Percentiles rank a stretch among this genome's conserved stretches.
These are phyloP conservation scores for Gymnopilus dilepis DNA, from an alignment of 768 basidiomycete genomes.

Conservation along the genomic window DNA sequence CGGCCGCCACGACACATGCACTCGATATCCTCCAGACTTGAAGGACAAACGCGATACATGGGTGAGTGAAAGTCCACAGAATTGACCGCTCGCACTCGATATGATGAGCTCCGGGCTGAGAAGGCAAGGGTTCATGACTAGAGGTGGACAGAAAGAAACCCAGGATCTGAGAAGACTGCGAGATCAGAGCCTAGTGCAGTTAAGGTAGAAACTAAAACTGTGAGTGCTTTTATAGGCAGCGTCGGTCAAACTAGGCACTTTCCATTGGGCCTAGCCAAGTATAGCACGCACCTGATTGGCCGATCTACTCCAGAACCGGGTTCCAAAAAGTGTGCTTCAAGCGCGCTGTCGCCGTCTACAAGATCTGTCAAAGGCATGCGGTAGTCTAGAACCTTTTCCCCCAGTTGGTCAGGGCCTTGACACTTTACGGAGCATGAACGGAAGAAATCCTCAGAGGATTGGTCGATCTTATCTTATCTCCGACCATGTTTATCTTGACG, in stretches of 20 bases:
- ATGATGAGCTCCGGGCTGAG: no score
- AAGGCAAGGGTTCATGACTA: no score
- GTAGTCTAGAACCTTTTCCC: not conserved
- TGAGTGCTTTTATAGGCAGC: not conserved
- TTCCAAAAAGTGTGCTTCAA: not conserved
- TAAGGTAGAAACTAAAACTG: not conserved
- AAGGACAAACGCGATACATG: conserved; percentile 24
- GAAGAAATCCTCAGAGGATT: not conserved
- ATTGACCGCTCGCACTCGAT: conserved; percentile 27
- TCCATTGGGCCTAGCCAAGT: conserved; percentile 1
- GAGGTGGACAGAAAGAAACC: no score
- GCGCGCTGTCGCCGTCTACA: conserved; percentile 2
- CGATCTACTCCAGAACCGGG: not conserved
- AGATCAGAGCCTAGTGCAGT: no score
- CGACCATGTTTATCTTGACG: conserved; percentile 1
- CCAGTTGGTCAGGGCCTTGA: conserved; percentile 1
- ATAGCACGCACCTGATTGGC: conserved; percentile 1
- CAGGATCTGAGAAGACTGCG: no score
- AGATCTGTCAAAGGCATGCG: conserved; percentile 1
- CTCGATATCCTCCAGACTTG: conserved; percentile 14
- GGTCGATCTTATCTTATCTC: conserved; percentile 20
- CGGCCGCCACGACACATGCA: conserved; percentile 44
- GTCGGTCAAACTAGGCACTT: not conserved
- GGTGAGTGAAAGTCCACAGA: conserved; percentile 34
- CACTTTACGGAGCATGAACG: not conserved